Evolutionary conservation across 139 green algal species (phyloP).

Genomic region (Pleodorina starrii): DNA sequence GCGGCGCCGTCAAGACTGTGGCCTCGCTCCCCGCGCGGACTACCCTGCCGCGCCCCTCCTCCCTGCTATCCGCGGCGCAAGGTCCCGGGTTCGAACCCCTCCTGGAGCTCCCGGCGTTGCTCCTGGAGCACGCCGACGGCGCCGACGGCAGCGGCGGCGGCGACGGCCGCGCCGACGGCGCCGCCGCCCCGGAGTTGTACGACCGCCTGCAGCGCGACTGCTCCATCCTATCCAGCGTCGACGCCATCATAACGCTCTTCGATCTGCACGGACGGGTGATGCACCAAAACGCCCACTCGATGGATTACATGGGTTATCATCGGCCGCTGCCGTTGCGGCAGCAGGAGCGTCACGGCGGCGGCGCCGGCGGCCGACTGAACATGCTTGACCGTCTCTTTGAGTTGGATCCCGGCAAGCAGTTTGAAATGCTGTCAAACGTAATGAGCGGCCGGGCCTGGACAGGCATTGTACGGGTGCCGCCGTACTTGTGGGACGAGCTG

Average conservation of each 20-base stretch:
- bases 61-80: neutral
- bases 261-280: neutral
- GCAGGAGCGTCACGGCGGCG: neutral
- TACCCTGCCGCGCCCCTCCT: too few relatives aligned
- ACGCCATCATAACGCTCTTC: constrained; percentile 38
- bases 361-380: neutral
- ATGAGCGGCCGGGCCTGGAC: neutral
- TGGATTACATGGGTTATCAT: constrained; percentile 31
- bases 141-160: neutral
- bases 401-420: neutral
- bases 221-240: constrained; percentile 37
- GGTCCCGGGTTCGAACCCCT: neutral
- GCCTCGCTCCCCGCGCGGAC: too few relatives aligned
- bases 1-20: too few relatives aligned
- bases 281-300: constrained; percentile 30
- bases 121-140: constrained; percentile 25
- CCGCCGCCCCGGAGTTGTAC: neutral
- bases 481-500: neutral
- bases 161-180: neutral
- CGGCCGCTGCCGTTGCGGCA: neutral
- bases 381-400: constrained; percentile 4
- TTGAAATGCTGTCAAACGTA: neutral
- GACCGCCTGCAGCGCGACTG: constrained; percentile 40
- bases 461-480: constrained; percentile 30
- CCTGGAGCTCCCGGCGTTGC: neutral